Percentiles rank a stretch among this genome's conserved stretches.
Conservation (phyloP, 1,284 basidiomycete species). For the Cystobasidium pallidum region DNA sequence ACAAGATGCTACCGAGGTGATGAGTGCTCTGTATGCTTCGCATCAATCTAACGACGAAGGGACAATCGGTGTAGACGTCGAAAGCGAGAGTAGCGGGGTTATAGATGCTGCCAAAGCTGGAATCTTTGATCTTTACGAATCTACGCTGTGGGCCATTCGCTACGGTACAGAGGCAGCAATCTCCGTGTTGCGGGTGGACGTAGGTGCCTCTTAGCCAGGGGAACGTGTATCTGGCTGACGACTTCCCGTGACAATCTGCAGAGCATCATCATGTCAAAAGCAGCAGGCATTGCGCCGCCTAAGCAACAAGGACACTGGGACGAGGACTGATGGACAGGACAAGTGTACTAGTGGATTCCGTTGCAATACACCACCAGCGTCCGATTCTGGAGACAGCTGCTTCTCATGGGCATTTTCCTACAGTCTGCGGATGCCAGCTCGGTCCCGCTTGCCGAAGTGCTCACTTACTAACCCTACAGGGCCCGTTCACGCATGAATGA, state of each 20-base stretch:
- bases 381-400: too few relatives aligned
- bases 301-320: slow-evolving; percentile 54
- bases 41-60: slow-evolving; percentile 73
- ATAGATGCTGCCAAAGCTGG: slow-evolving; percentile 65
- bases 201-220: slow-evolving; percentile 54
- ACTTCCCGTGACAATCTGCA: slow-evolving; percentile 59
- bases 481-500: too few relatives aligned
- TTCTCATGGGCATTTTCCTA: too few relatives aligned
- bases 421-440: too few relatives aligned
- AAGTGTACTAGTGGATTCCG: too few relatives aligned
- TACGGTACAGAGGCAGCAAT: slow-evolving; percentile 92
- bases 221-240: neutral
- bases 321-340: slow-evolving; percentile 3
- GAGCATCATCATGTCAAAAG: slow-evolving; percentile 51
- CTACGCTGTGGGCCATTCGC: slow-evolving; percentile 85
- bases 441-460: too few relatives aligned
- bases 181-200: slow-evolving; percentile 91
- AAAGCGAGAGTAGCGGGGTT: slow-evolving; percentile 77
- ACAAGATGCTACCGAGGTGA: slow-evolving; percentile 87
- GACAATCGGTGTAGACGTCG: slow-evolving; percentile 86
- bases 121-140: slow-evolving; percentile 81
- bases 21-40: slow-evolving; percentile 84
- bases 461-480: too few relatives aligned
- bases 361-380: too few relatives aligned
- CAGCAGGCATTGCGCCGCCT: slow-evolving; percentile 54